Percentiles rank a stretch among this genome's conserved stretches.
phyloP scores from a whole-genome alignment of 192 early-diverging fungal species.

The Glomus cerebriforme region DNA sequence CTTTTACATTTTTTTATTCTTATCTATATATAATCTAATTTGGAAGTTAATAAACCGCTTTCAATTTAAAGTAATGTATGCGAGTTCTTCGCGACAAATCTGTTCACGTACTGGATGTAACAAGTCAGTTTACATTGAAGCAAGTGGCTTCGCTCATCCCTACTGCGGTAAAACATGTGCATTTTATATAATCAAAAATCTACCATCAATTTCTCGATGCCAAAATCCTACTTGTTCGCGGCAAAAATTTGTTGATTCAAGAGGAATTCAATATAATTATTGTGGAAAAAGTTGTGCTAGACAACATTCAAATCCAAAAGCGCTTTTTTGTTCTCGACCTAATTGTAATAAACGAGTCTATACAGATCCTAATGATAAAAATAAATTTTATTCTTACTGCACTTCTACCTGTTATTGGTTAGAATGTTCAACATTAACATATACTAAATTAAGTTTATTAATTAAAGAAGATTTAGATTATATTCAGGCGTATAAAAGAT shows the following conservation, averaged over 20 bases:
- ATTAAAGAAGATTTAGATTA: conserved; percentile 6
- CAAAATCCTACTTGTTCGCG: neutral
- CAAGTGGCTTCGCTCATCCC: neutral
- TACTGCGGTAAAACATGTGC: conserved; percentile 16
- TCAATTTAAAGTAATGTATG: too few relatives aligned
- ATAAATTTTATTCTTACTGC: neutral
- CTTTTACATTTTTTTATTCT: too few relatives aligned
- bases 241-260: neutral
- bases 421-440: neutral
- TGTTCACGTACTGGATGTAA: neutral
- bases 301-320: neutral
- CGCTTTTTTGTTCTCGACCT: neutral
- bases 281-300: conserved; percentile 8
- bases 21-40: too few relatives aligned
- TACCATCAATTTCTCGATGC: neutral
- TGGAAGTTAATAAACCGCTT: too few relatives aligned
- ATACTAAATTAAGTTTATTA: neutral
- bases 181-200: too few relatives aligned
- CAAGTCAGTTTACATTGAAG: neutral
- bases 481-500: neutral
- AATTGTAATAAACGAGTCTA: neutral
- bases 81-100: neutral
- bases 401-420: neutral
- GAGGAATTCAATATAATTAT: neutral
- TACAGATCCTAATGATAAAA: neutral